phyloP scores from a whole-genome alignment of 164 flowering plant genomes.

The Annona cherimola region DNA sequence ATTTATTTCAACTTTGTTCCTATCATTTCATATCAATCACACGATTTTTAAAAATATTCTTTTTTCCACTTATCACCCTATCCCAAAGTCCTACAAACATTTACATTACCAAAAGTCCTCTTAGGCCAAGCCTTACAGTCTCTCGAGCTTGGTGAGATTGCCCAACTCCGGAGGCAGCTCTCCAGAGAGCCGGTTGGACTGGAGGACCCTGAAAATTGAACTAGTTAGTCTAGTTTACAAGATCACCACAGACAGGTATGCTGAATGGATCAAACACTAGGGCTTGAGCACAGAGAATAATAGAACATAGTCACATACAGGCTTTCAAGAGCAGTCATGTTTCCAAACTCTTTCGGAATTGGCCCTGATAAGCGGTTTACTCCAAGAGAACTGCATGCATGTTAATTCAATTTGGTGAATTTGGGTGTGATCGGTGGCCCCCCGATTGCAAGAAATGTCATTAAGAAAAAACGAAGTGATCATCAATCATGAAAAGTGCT shows the following conservation, averaged over 20 bases:
- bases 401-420: neutral
- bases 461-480: too few species aligned
- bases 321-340: constrained; percentile 37
- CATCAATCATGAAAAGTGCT: too few species aligned
- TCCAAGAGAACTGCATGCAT: constrained; percentile 45
- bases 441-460: too few species aligned
- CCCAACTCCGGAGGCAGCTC: constrained; percentile 34
- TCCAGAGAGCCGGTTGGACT: constrained; percentile 26
- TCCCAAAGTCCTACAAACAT: too few species aligned
- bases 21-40: too few species aligned
- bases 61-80: too few species aligned
- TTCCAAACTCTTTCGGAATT: constrained; percentile 18
- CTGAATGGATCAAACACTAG: neutral
- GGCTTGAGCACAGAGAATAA: neutral
- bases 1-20: too few species aligned
- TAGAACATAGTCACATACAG: constrained; percentile 21
- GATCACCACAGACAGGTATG: neutral
- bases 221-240: neutral
- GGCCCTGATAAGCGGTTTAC: constrained; percentile 29
- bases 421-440: neutral
- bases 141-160: constrained; percentile 19
- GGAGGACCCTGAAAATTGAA: constrained; percentile 24
- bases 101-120: too few species aligned
- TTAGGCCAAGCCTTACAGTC: constrained; percentile 16
- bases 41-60: too few species aligned